Conservation (phyloP, 1,139 yeast species). For the Pichia sp. region DNA sequence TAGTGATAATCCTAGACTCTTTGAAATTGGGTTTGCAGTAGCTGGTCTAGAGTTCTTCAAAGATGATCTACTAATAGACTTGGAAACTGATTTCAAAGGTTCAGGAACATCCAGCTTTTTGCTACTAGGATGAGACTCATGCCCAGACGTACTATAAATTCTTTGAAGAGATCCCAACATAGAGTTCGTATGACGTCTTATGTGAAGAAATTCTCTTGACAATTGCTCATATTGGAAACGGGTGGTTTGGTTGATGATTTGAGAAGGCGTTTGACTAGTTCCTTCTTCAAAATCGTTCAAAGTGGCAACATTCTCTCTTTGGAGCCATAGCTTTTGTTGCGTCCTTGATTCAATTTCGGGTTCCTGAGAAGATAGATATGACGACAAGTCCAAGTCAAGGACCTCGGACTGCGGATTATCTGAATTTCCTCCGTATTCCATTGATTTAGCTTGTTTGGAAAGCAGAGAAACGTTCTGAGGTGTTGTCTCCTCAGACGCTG, state of each 20-base stretch:
- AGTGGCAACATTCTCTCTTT: conserved; percentile 50
- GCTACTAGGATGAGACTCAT: conserved; percentile 20
- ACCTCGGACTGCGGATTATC: conserved; percentile 5
- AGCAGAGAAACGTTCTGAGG: neutral
- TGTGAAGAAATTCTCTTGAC: conserved; percentile 67
- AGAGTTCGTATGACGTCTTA: conserved; percentile 66
- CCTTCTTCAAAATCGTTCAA: conserved; percentile 26
- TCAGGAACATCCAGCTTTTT: neutral
- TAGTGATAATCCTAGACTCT: conserved; percentile 8
- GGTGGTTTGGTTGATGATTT: conserved; percentile 11
- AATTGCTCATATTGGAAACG: conserved; percentile 74
- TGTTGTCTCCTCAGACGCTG: neutral
- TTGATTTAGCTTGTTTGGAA: conserved; percentile 4
- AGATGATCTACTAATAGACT: neutral
- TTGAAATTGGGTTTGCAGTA: conserved; percentile 6
- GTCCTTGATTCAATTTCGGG: conserved; percentile 59
- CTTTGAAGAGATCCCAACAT: conserved; percentile 53
- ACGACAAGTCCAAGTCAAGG: conserved; percentile 18
- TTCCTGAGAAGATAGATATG: conserved; percentile 22
- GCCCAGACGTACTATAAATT: conserved; percentile 23
- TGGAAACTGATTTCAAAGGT: neutral
- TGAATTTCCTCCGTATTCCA: neutral
- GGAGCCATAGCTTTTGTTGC: conserved; percentile 79
- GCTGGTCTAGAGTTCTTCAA: neutral
- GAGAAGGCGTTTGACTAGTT: neutral